Base-by-base conservation (phyloP, 2,329 filamentous ascomycete genomes). In the Fusarium phyllophilum region DNA sequence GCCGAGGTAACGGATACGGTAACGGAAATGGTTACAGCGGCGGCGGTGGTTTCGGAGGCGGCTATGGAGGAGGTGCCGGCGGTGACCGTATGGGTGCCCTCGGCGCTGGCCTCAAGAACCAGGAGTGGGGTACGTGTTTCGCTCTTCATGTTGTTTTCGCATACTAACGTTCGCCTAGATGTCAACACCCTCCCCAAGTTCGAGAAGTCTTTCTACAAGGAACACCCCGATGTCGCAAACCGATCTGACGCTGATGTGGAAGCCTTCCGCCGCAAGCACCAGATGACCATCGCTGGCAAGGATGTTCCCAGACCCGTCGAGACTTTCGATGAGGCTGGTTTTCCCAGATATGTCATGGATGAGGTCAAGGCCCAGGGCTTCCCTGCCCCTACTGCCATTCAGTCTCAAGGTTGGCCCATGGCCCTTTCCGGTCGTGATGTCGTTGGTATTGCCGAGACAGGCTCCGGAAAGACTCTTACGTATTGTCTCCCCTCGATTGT, bases 151-250 rank as follows among this genome's bases (percentile, higher is more conserved):
- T 74, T 79, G 81, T 73, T 46, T 64, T 52, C 64, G n/a, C 68
- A 48, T 70, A 65, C 78, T 82, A 79, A 81, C 66, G 11, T 24
- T 48, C 29, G 12, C 42, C 26, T 76, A 96, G 96, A 99, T 82
- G 79, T 96, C 61, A 87, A 83, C 80, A 83, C 91, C 12, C 81
- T 99, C 51, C 96, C 96, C 78, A 98, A 98, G 85, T 99, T 99
- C 86, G 96, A 99, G 83, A 99, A 99, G 86, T 95, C 94, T 14
- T 99, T 99, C 87, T 99, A 99, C 90, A 97, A 98, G 87, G 96
- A 98, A 85, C 92, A 96, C 81, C 89, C 92, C 38, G 90, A 90
- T 68, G 96, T 99, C 70, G 85, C 91, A 71, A 87, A 84, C 79
- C 94, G 96, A 80, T 91, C 94, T 18, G 83, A 89, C 46, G 89